A percentile compares a stretch with the other conserved stretches of the same genome.
phyloP scores from a whole-genome alignment of 1,284 basidiomycete species.

The Xerocomus amazonicus region DNA sequence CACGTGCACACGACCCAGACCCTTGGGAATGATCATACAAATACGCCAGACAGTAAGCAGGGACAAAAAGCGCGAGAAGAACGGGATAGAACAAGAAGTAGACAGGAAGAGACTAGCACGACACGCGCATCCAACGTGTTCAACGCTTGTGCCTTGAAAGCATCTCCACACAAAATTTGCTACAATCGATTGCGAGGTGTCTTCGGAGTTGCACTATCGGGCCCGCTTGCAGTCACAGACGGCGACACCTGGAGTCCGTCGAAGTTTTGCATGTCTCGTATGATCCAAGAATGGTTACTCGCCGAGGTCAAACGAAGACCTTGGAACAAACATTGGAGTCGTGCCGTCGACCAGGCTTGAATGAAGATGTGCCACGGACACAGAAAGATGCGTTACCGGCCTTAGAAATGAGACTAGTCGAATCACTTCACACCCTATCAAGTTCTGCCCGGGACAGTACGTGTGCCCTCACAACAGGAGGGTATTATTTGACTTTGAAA shows the following conservation, averaged over 20 bases:
- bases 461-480: constrained; percentile 40
- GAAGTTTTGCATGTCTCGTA: constrained; percentile 43
- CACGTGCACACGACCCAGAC: too few species aligned
- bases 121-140: constrained; percentile 6
- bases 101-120: too few species aligned
- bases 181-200: constrained; percentile 25
- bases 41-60: too few species aligned
- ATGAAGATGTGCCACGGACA: neutral
- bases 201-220: constrained; percentile 10
- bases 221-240: constrained; percentile 6
- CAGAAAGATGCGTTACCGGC: too few species aligned
- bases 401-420: too few species aligned
- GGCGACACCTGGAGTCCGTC: constrained; percentile 34
- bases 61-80: too few species aligned
- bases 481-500: neutral
- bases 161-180: constrained; percentile 20
- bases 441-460: constrained; percentile 42
- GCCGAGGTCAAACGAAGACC: constrained; percentile 5
- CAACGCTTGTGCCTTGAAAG: constrained; percentile 9
- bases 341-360: neutral
- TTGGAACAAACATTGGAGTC: neutral
- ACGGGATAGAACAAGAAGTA: too few species aligned
- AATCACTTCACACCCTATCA: too few species aligned
- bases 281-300: constrained; percentile 40
- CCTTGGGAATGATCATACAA: too few species aligned